phyloP scores from a whole-genome alignment of 2,329 filamentous ascomycete species.

The Colletotrichum musicola region DNA sequence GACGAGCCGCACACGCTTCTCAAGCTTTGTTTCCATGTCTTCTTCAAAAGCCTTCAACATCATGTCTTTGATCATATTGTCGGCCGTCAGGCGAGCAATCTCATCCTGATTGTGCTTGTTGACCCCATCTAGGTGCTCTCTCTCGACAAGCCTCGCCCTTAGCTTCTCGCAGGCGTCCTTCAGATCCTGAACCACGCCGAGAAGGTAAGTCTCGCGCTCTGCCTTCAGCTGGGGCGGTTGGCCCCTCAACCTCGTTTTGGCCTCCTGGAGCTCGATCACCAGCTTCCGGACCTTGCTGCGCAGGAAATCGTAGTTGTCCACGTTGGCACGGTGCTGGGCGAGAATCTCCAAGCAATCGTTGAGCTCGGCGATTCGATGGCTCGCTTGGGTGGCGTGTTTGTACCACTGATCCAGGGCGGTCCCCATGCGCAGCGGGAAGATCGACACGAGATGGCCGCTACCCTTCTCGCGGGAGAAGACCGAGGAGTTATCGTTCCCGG shows the following conservation, averaged over 20 bases:
- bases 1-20: background rate
- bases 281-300: conserved; percentile 1
- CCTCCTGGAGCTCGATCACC: background rate
- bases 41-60: background rate
- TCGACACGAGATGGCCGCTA: background rate
- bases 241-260: background rate
- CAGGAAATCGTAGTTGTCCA: background rate
- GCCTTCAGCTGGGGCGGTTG: background rate
- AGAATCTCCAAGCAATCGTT: conserved; percentile 5
- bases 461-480: background rate
- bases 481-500: background rate
- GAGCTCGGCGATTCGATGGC: background rate
- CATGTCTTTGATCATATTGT: background rate
- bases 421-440: background rate
- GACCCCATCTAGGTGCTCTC: background rate
- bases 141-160: background rate
- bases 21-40: background rate
- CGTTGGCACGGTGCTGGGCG: background rate
- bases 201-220: background rate
- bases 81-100: background rate
- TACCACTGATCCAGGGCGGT: background rate
- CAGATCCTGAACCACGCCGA: background rate
- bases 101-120: background rate
- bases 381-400: background rate
- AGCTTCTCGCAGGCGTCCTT: background rate